Evolutionary conservation across 768 basidiomycete genomes (phyloP).

Genomic region (Termitomyces sp.): DNA sequence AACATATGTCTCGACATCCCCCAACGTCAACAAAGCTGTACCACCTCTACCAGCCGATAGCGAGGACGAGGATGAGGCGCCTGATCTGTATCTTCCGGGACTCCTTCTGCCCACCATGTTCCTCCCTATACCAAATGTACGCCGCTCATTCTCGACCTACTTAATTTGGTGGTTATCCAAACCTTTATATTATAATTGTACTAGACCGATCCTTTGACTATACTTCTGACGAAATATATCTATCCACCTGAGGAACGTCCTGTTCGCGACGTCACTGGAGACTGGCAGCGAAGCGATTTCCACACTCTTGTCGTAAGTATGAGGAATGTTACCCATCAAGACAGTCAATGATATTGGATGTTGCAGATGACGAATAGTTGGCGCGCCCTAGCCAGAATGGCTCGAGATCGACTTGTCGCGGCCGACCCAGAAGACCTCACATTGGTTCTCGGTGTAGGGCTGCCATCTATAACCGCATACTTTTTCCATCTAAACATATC

Average conservation of each 20-base stretch:
- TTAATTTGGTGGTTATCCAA: slow-evolving; percentile 60
- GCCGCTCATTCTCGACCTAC: slow-evolving; percentile 43
- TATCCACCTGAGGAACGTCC: slow-evolving; percentile 71
- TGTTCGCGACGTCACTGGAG: slow-evolving; percentile 64
- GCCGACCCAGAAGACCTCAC: slow-evolving; percentile 63
- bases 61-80: slow-evolving; percentile 46
- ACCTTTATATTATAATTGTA: slow-evolving; percentile 38
- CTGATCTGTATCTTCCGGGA: slow-evolving; percentile 61
- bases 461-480: neutral
- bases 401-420: slow-evolving; percentile 68
- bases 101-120: slow-evolving; percentile 76
- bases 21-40: slow-evolving; percentile 51
- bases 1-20: slow-evolving; percentile 19
- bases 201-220: slow-evolving; percentile 82
- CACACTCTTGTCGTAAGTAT: slow-evolving; percentile 74
- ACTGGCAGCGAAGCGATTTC: slow-evolving; percentile 67
- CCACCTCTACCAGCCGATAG: slow-evolving; percentile 40
- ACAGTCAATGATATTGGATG: slow-evolving; percentile 13
- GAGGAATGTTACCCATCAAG: slow-evolving; percentile 12
- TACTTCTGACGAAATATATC: slow-evolving; percentile 80
- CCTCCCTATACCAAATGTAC: slow-evolving; percentile 85
- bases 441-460: slow-evolving; percentile 61
- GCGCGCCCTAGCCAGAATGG: slow-evolving; percentile 81
- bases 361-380: slow-evolving; percentile 83
- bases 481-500: neutral